Percentiles rank a stretch among this genome's conserved stretches.
These are phyloP conservation scores for Vigna nakashimae DNA, from an alignment of 306 rosid genomes.

Conservation along the genomic window DNA sequence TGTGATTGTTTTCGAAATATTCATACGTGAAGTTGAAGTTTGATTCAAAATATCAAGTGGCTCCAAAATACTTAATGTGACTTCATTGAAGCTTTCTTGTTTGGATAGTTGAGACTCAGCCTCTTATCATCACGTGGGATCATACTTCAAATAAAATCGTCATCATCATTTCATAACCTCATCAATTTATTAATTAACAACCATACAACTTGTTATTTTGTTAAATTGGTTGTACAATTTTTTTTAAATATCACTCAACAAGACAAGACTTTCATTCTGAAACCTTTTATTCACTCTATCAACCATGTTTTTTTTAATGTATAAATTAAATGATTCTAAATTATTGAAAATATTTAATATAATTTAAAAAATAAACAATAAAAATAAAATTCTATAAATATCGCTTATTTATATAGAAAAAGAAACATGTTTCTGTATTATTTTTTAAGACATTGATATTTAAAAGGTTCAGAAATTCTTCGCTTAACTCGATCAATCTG, in stretches of 20 bases:
- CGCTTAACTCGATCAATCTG: too few species aligned
- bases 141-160: neutral
- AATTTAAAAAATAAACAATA: too few species aligned
- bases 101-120: neutral
- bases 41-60: neutral
- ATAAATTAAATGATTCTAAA: neutral
- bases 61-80: conserved; percentile 8
- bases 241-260: neutral
- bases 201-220: neutral
- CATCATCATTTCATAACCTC: neutral
- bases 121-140: neutral
- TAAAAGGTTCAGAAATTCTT: too few species aligned
- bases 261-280: neutral
- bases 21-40: neutral
- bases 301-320: neutral
- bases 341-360: too few species aligned
- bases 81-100: neutral
- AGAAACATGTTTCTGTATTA: too few species aligned
- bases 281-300: neutral
- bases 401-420: too few species aligned
- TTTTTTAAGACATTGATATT: too few species aligned
- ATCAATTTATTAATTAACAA: neutral
- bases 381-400: too few species aligned
- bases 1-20: neutral
- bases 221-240: neutral